A percentile compares a stretch with the other conserved stretches of the same genome.
Conservation (phyloP, 768 basidiomycete species). For the Mycena sanguinolenta region DNA sequence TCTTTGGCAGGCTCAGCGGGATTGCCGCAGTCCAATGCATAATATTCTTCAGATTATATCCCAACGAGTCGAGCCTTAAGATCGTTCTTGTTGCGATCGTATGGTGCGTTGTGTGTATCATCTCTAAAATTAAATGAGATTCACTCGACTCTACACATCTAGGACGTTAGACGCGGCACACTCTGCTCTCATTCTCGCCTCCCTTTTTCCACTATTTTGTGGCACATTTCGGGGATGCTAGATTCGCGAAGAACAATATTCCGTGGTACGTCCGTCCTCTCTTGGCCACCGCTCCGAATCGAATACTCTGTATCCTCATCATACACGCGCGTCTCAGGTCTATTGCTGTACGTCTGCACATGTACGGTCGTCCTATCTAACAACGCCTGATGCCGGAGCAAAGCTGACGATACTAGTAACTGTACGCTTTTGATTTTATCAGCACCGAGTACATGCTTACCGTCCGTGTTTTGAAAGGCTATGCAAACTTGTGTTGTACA, state of each 20-base stretch:
- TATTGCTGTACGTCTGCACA: slow-evolving; percentile 19
- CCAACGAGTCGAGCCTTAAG: slow-evolving; percentile 39
- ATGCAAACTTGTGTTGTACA: slow-evolving; percentile 45
- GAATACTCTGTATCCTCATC: not conserved
- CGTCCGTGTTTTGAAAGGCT: slow-evolving; percentile 30
- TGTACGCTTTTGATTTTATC: slow-evolving; percentile 5
- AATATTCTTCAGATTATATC: slow-evolving; percentile 44
- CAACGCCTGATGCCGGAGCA: not conserved
- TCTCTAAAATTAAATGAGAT: not conserved
- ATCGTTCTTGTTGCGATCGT: slow-evolving; percentile 15
- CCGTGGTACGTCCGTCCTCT: slow-evolving; percentile 38
- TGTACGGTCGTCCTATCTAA: no score
- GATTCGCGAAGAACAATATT: slow-evolving; percentile 17
- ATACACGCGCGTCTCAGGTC: slow-evolving; percentile 6
- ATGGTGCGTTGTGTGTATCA: slow-evolving; percentile 34
- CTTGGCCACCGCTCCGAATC: not conserved
- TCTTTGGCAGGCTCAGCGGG: slow-evolving; percentile 40
- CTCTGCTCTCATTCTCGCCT: slow-evolving; percentile 37
- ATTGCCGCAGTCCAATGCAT: slow-evolving; percentile 42
- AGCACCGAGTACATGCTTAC: not conserved
- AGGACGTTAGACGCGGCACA: slow-evolving; percentile 42
- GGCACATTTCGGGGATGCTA: slow-evolving; percentile 36
- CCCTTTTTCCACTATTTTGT: slow-evolving; percentile 42
- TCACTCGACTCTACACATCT: not conserved
- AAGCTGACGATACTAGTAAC: slow-evolving; percentile 32